Percentiles rank a stretch among this genome's conserved stretches.
These are phyloP conservation scores for Tanozyma kutaoensis DNA, from an alignment of 805 yeast species.

Conservation along the genomic window DNA sequence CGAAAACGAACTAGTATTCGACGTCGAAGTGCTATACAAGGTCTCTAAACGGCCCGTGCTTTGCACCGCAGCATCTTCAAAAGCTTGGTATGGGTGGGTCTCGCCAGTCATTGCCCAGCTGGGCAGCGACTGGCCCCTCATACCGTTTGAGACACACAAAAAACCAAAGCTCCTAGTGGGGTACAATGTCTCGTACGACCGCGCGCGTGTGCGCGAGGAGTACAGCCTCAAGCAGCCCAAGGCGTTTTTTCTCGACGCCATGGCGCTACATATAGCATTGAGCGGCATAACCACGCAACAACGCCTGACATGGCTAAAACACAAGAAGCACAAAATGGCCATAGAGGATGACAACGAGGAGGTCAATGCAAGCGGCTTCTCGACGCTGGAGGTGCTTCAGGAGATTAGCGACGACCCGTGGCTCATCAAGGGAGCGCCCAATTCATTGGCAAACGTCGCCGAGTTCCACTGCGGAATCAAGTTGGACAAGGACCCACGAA, in stretches of 20 bases:
- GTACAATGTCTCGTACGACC: slow-evolving; percentile 81
- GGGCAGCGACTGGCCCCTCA: slow-evolving; percentile 32
- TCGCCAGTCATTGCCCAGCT: slow-evolving; percentile 43
- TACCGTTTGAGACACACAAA: slow-evolving; percentile 51
- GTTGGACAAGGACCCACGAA: slow-evolving; percentile 56
- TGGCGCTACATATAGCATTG: slow-evolving; percentile 84
- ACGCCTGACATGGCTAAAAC: slow-evolving; percentile 62
- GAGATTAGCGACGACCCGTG: slow-evolving; percentile 61
- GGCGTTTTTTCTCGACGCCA: slow-evolving; percentile 78
- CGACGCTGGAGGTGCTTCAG: slow-evolving; percentile 13
- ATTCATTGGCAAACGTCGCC: slow-evolving; percentile 71
- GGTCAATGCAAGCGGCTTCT: slow-evolving; percentile 2
- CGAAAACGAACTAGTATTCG: slow-evolving; percentile 70
- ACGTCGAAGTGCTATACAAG: slow-evolving; percentile 78
- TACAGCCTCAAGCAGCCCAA: slow-evolving; percentile 54
- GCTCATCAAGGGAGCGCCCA: slow-evolving; percentile 64
- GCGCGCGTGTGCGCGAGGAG: slow-evolving; percentile 79
- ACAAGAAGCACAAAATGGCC: slow-evolving; percentile 24
- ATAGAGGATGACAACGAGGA: slow-evolving; percentile 5
- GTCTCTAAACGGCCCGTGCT: slow-evolving; percentile 60
- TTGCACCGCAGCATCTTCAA: slow-evolving; percentile 64
- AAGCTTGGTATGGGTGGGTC: slow-evolving; percentile 92
- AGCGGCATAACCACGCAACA: slow-evolving; percentile 92
- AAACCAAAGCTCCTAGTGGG: slow-evolving; percentile 61
- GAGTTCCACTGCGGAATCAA: slow-evolving; percentile 59